phyloP scores from a whole-genome alignment of 441 rosid species.

The Capsella rubella region DNA sequence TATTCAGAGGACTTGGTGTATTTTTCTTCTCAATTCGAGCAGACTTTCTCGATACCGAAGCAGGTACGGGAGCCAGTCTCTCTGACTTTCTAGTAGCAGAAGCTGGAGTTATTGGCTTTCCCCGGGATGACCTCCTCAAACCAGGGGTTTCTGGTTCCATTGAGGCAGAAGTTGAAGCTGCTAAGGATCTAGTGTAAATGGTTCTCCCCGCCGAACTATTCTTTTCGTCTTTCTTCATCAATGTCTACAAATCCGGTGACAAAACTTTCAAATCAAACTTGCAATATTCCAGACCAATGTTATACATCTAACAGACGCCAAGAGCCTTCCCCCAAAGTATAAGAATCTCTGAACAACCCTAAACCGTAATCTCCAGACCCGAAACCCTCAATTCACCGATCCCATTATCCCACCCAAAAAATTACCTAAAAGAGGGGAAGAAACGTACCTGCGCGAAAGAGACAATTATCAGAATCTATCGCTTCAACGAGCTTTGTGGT shows the following conservation, averaged over 20 bases:
- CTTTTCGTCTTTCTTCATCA: conserved; percentile 51
- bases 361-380: conserved; percentile 24
- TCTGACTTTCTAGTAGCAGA: conserved; percentile 60
- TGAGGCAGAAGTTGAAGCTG: conserved; percentile 38
- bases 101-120: conserved; percentile 46
- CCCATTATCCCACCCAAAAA: not conserved
- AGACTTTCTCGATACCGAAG: conserved; percentile 50
- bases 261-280: not conserved
- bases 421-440: conserved; percentile 11
- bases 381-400: conserved; percentile 21
- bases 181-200: conserved; percentile 46
- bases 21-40: conserved; percentile 54
- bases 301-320: conserved; percentile 8
- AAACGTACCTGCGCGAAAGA: conserved; percentile 20
- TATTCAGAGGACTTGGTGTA: conserved; percentile 48
- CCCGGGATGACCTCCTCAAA: conserved; percentile 65
- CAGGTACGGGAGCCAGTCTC: conserved; percentile 50
- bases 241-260: conserved; percentile 1
- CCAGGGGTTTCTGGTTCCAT: conserved; percentile 42
- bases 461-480: not conserved
- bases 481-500: conserved; percentile 15
- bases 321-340: conserved; percentile 8
- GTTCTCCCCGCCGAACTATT: conserved; percentile 48
- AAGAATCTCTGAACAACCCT: conserved; percentile 13
- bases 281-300: not conserved